Evolutionary conservation across 768 basidiomycete species (phyloP).

Genomic region (Xanthoconium stramineum): DNA sequence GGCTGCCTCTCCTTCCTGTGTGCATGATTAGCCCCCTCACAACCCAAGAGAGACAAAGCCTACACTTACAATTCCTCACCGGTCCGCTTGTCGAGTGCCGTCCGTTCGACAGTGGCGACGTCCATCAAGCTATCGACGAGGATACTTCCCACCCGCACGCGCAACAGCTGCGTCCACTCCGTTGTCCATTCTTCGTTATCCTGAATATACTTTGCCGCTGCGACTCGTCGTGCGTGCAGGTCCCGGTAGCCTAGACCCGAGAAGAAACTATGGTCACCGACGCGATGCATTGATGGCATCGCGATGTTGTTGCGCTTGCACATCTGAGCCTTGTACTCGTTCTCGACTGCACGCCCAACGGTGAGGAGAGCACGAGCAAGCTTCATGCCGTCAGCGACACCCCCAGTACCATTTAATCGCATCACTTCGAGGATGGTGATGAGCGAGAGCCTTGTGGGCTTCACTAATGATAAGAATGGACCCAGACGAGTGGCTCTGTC

Average conservation of each 20-base stretch:
- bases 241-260: slow-evolving; percentile 56
- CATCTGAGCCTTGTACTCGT: slow-evolving; percentile 85
- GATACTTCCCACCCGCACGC: slow-evolving; percentile 78
- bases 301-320: slow-evolving; percentile 62
- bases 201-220: slow-evolving; percentile 60
- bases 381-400: slow-evolving; percentile 85
- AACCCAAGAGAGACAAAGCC: not conserved
- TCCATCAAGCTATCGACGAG: slow-evolving; percentile 84
- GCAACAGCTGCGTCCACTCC: slow-evolving; percentile 75
- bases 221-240: slow-evolving; percentile 61
- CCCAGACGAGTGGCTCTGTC: slow-evolving; percentile 37
- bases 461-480: slow-evolving; percentile 74
- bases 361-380: slow-evolving; percentile 75
- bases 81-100: slow-evolving; percentile 53
- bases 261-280: slow-evolving; percentile 45
- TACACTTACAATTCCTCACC: slow-evolving; percentile 57
- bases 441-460: slow-evolving; percentile 75
- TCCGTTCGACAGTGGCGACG: slow-evolving; percentile 70
- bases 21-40: slow-evolving; percentile 1
- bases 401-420: slow-evolving; percentile 73
- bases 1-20: slow-evolving; percentile 74
- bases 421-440: slow-evolving; percentile 89
- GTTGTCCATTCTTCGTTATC: slow-evolving; percentile 73
- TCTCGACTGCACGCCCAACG: slow-evolving; percentile 83
- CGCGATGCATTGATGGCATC: slow-evolving; percentile 35